Percentiles rank a stretch among this genome's conserved stretches.
These are phyloP conservation scores for Fagopyrum esculentum DNA, from an alignment of 148 eudicot genomes.

Conservation along the genomic window DNA sequence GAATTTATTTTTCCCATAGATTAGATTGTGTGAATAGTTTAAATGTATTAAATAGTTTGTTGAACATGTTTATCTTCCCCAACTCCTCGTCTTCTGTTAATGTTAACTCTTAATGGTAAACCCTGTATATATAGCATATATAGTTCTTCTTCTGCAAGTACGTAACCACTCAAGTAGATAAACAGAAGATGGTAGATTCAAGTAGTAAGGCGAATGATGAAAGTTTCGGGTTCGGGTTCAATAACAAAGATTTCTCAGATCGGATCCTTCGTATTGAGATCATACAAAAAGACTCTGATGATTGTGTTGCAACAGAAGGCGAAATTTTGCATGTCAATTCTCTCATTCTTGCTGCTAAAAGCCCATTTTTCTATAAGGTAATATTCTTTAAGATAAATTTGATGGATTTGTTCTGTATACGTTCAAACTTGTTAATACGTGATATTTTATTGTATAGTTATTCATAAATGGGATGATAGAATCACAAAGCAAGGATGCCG, in stretches of 20 bases:
- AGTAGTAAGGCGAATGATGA: background rate
- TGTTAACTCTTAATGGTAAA: too few relatives aligned
- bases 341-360: conserved; percentile 87
- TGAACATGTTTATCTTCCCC: too few relatives aligned
- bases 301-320: background rate
- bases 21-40: too few relatives aligned
- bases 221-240: conserved; percentile 52
- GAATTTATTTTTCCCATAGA: too few relatives aligned
- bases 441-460: conserved; percentile 31
- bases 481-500: conserved; percentile 86
- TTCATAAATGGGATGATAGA: conserved; percentile 92
- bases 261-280: conserved; percentile 51
- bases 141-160: too few relatives aligned
- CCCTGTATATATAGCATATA: too few relatives aligned
- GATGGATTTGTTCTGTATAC: too few relatives aligned
- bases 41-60: too few relatives aligned
- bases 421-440: too few relatives aligned
- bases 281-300: conserved; percentile 25
- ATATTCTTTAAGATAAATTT: background rate
- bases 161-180: background rate
- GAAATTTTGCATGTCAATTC: conserved; percentile 56
- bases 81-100: too few relatives aligned
- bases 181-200: background rate
- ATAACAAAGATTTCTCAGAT: conserved; percentile 66
- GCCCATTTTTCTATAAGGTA: conserved; percentile 94